phyloP scores from a whole-genome alignment of 331 rosid genomes.

The Quercus phellos region DNA sequence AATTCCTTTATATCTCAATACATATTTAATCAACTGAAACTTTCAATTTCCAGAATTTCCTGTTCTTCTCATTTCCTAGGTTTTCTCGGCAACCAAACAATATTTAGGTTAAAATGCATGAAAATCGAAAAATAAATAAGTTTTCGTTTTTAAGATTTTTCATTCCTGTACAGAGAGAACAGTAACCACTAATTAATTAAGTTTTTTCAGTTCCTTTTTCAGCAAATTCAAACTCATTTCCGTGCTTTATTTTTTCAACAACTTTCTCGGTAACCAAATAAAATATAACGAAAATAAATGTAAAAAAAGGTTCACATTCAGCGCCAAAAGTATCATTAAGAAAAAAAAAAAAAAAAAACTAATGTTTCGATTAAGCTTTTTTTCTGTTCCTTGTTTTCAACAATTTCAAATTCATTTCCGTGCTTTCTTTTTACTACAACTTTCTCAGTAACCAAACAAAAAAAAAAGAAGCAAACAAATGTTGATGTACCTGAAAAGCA shows the following conservation, averaged over 20 bases:
- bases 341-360: background rate
- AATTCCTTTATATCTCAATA: too few species aligned
- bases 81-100: slow-evolving; percentile 4
- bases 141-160: too few species aligned
- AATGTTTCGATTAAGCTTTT: background rate
- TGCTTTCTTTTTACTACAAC: background rate
- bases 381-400: background rate
- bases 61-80: background rate
- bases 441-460: background rate
- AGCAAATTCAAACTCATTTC: background rate
- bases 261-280: background rate
- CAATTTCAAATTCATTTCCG: background rate
- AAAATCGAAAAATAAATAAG: background rate
- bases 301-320: background rate
- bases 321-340: background rate
- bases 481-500: slow-evolving; percentile 20
- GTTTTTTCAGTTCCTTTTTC: background rate
- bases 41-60: background rate
- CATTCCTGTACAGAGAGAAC: too few species aligned
- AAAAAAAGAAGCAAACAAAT: background rate
- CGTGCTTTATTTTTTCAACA: background rate
- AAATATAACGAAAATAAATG: background rate
- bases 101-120: background rate
- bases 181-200: too few species aligned
- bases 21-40: too few species aligned